Base-by-base conservation (phyloP, 805 yeast genomes). In the Kodamaea hsintzibuensis region DNA sequence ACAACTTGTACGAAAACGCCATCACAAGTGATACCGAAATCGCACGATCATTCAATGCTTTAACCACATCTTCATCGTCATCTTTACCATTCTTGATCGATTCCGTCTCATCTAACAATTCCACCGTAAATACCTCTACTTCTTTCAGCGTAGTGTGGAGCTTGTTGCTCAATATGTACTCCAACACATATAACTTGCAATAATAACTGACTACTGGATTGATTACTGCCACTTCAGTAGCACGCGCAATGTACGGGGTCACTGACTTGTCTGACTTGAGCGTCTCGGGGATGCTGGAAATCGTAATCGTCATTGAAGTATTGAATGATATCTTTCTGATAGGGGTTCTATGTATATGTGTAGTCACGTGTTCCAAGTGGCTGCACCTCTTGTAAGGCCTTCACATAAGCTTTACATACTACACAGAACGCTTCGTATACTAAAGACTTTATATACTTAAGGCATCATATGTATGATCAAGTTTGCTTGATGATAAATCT, bases 191-290 rank as follows among this genome's bases (percentile, higher is more conserved):
- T 49, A 62, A 58, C 67, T 77, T 78, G 69, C 95, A 88, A 68
- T 81, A 88, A 68, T 89, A 90, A 4, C 93, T 76, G 27, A 90
- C 80, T 9, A 86, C 71, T 0, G 96, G 91, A 57, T 89, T 86
- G 8, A 76, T 78, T 0, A 61, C 55, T 16, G 70, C 75, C 42
- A 89, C 62, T 60, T 91, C 96, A 8, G 66, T 68, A 17, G 90
- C 76, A 7, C 92, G 77, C 6, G 74, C 68, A 14, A 85, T 67
- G 57, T 66, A 84, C 0, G 85, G 80, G 0, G 77, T 69, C 38
- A 83, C 71, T 1, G 65, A 56, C 58, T 75, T 75, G 46, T 70
- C 51, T 76, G 78, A 5, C 62, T 59, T 44, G 57, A 72, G 56
- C 2, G 57, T 45, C 30, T 62, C 67, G 8, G 76, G 76, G 30